Evolutionary conservation across 2,329 filamentous ascomycete genomes (phyloP).

Genomic region (Hirsutella thompsonii): DNA sequence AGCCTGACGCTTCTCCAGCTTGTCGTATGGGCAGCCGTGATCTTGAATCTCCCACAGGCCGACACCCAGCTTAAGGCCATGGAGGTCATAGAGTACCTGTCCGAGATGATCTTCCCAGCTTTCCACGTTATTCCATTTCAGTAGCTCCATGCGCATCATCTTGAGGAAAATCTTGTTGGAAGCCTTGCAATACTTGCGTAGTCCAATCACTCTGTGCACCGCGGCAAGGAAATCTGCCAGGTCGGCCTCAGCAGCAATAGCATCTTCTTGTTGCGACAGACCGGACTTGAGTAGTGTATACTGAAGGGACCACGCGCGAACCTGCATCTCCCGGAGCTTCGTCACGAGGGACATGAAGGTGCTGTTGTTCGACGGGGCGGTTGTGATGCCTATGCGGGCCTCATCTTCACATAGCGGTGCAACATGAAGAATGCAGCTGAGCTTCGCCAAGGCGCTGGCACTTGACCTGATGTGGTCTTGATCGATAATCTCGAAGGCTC

Average conservation of each 20-base stretch:
- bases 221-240: constrained; percentile 68
- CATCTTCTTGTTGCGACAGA: constrained; percentile 54
- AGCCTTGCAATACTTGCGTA: constrained; percentile 73
- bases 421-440: constrained; percentile 65
- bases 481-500: constrained; percentile 73
- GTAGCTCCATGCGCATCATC: constrained; percentile 74
- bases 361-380: constrained; percentile 44
- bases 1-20: constrained; percentile 68
- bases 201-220: constrained; percentile 72
- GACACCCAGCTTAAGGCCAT: constrained; percentile 65
- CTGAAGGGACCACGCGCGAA: constrained; percentile 77
- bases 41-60: constrained; percentile 57
- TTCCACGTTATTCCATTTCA: constrained; percentile 62
- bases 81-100: constrained; percentile 72
- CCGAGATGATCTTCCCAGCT: constrained; percentile 79
- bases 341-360: constrained; percentile 41
- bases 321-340: constrained; percentile 74
- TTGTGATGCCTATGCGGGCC: constrained; percentile 61
- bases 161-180: constrained; percentile 83
- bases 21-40: constrained; percentile 66
- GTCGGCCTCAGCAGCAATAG: constrained; percentile 55
- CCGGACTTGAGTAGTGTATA: constrained; percentile 71
- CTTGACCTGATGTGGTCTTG: constrained; percentile 64
- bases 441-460: constrained; percentile 55
- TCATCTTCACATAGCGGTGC: constrained; percentile 77